These are phyloP conservation scores for Sphaerobolus stellatus DNA, from an alignment of 1,284 basidiomycete species.

Conservation along the genomic window DNA sequence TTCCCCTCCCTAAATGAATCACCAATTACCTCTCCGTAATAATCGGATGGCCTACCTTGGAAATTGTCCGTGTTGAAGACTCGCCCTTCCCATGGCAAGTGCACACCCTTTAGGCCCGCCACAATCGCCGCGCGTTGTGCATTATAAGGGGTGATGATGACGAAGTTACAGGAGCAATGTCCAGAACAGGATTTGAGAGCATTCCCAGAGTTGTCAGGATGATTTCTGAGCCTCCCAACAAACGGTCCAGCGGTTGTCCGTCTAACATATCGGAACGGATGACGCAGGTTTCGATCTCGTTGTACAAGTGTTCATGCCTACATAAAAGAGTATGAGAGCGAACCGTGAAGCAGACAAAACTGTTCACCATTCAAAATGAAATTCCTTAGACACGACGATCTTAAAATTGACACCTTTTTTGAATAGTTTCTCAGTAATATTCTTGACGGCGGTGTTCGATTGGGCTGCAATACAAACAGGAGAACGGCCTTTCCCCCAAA, in stretches of 20 bases:
- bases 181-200: slow-evolving; percentile 49
- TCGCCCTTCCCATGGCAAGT: slow-evolving; percentile 40
- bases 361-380: slow-evolving; percentile 62
- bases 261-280: slow-evolving; percentile 52
- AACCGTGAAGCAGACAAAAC: slow-evolving; percentile 10
- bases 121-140: slow-evolving; percentile 57
- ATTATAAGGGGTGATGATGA: slow-evolving; percentile 72
- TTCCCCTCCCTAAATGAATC: slow-evolving; percentile 45
- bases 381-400: slow-evolving; percentile 58
- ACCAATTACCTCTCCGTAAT: too few relatives aligned
- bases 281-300: slow-evolving; percentile 40
- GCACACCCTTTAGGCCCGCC: slow-evolving; percentile 36
- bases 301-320: slow-evolving; percentile 76
- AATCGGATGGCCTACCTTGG: too few relatives aligned
- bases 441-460: slow-evolving; percentile 66
- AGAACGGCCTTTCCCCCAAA: slow-evolving; percentile 35
- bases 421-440: slow-evolving; percentile 62
- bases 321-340: slow-evolving; percentile 2
- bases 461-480: slow-evolving; percentile 75
- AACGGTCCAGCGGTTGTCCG: slow-evolving; percentile 9
- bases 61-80: slow-evolving; percentile 69
- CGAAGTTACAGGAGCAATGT: slow-evolving; percentile 48
- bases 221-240: slow-evolving; percentile 46
- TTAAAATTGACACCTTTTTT: slow-evolving; percentile 49
- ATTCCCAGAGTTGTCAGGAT: slow-evolving; percentile 72